A percentile compares a stretch with the other conserved stretches of the same genome.
These are phyloP conservation scores for Calocybe cyanea DNA, from an alignment of 768 basidiomycete species.

Conservation along the genomic window DNA sequence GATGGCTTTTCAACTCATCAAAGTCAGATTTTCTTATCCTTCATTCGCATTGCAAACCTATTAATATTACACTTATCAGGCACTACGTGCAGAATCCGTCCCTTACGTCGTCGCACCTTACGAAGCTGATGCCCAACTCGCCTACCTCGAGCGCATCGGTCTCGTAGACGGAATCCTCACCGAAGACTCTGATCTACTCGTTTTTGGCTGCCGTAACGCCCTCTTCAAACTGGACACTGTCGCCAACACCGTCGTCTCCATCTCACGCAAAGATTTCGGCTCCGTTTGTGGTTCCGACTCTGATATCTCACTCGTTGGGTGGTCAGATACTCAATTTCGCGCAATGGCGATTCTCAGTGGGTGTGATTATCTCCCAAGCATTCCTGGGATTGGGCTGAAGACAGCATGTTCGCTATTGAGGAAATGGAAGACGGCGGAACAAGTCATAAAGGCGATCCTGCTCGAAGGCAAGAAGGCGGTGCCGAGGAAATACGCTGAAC, in stretches of 20 bases:
- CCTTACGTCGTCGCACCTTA: conserved; percentile 94
- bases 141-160: conserved; percentile 81
- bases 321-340: conserved; percentile 88
- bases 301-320: conserved; percentile 76
- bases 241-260: conserved; percentile 58
- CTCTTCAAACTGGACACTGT: conserved; percentile 88
- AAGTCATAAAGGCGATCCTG: conserved; percentile 68
- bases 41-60: neutral
- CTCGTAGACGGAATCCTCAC: conserved; percentile 90
- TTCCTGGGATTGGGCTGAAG: conserved; percentile 90
- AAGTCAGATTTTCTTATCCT: conserved; percentile 55
- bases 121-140: conserved; percentile 96
- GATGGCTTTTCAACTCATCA: conserved; percentile 97
- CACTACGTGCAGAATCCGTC: conserved; percentile 75
- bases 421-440: conserved; percentile 84
- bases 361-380: conserved; percentile 90
- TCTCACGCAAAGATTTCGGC: conserved; percentile 67
- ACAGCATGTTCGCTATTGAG: conserved; percentile 81
- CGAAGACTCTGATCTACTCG: conserved; percentile 96
- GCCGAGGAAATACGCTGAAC: conserved; percentile 69
- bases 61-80: conserved; percentile 47
- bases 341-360: conserved; percentile 92
- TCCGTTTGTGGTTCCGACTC: conserved; percentile 42
- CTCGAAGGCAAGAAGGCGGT: conserved; percentile 84
- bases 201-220: conserved; percentile 92